Percentiles rank a stretch among this genome's conserved stretches.
Conservation (phyloP, 2,329 filamentous ascomycete species). For the Fusarium setosum region DNA sequence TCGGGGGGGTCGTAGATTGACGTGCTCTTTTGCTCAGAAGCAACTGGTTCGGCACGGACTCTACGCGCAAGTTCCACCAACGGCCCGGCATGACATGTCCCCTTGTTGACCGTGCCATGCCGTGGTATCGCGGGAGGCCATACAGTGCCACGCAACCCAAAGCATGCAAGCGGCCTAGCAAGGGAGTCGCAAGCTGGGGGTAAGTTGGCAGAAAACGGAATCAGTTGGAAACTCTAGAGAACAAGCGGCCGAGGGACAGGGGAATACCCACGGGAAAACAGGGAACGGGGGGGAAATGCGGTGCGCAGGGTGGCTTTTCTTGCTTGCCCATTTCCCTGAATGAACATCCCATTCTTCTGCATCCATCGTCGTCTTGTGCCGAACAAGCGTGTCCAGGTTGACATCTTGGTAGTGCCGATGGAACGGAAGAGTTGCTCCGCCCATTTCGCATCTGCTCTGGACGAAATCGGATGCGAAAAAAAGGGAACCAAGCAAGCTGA, state of each 20-base stretch:
- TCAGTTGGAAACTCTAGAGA: neutral
- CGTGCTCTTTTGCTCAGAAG: neutral
- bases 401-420: constrained; percentile 13
- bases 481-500: neutral
- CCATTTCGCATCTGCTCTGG: neutral
- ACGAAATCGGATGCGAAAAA: neutral
- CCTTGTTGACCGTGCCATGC: constrained; percentile 12
- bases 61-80: constrained; percentile 23
- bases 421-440: constrained; percentile 32
- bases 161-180: constrained; percentile 18
- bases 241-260: too few species aligned
- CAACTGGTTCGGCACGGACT: neutral
- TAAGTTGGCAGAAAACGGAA: constrained; percentile 5
- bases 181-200: constrained; percentile 15
- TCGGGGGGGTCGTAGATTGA: constrained; percentile 10
- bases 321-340: neutral
- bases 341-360: constrained; percentile 12
- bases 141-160: constrained; percentile 21
- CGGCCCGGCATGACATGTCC: constrained; percentile 16
- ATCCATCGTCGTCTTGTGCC: neutral
- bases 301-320: neutral
- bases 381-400: constrained; percentile 2
- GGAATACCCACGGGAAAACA: constrained; percentile 26
- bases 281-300: constrained; percentile 24
- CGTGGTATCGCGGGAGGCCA: constrained; percentile 12